Evolutionary conservation across 768 basidiomycete species (phyloP).

Genomic region (Boletus eberwhitei): DNA sequence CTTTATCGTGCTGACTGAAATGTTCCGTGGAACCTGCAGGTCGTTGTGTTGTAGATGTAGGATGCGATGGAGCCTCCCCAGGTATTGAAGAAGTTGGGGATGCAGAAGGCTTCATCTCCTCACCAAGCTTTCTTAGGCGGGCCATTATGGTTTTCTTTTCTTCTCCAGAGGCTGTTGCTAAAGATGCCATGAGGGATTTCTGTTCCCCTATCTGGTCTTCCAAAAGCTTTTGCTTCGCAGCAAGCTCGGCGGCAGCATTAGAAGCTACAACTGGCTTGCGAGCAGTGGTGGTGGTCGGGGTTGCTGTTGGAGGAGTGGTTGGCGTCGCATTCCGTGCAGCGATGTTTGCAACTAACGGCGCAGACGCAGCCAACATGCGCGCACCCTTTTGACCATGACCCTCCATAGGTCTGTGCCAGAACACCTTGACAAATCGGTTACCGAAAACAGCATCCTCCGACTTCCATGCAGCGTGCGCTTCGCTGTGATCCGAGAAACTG

Average conservation of each 20-base stretch:
- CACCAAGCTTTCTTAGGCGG: slow-evolving; percentile 68
- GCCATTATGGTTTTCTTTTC: slow-evolving; percentile 81
- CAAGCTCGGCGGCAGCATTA: slow-evolving; percentile 48
- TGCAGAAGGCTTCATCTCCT: slow-evolving; percentile 63
- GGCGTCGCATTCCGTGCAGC: slow-evolving; percentile 49
- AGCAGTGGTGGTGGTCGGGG: slow-evolving; percentile 23
- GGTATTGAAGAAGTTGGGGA: slow-evolving; percentile 28
- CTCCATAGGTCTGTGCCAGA: slow-evolving; percentile 93
- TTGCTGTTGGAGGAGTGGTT: slow-evolving; percentile 30
- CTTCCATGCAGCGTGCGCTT: slow-evolving; percentile 89
- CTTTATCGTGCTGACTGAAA: slow-evolving; percentile 47
- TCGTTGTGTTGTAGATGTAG: slow-evolving; percentile 21
- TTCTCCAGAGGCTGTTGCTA: slow-evolving; percentile 58
- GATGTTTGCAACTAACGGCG: slow-evolving; percentile 69
- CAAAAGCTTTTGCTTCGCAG: slow-evolving; percentile 69
- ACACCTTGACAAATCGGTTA: slow-evolving; percentile 92
- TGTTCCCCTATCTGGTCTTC: slow-evolving; percentile 87
- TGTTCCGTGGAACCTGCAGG: slow-evolving; percentile 28
- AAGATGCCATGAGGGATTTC: slow-evolving; percentile 73
- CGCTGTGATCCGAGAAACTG: slow-evolving; percentile 77
- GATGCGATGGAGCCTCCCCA: slow-evolving; percentile 28
- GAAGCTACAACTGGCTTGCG: slow-evolving; percentile 39
- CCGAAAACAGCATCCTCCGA: slow-evolving; percentile 93
- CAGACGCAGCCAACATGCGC: slow-evolving; percentile 78
- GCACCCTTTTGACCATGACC: slow-evolving; percentile 81